A percentile compares a stretch with the other conserved stretches of the same genome.
These are phyloP conservation scores for Fraxinus latifolia DNA, from an alignment of 305 asterid species.

Conservation along the genomic window DNA sequence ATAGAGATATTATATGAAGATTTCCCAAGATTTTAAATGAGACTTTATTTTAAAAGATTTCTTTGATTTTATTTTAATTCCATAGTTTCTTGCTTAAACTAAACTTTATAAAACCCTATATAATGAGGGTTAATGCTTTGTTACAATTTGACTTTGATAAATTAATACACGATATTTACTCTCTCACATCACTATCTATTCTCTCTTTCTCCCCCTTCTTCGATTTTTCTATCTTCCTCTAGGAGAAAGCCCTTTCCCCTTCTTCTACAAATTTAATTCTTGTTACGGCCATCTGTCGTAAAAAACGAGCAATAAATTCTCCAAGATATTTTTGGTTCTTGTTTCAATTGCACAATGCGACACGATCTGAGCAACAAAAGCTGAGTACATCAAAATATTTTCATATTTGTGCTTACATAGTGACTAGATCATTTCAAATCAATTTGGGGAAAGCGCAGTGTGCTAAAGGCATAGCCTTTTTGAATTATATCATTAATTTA, in stretches of 20 bases:
- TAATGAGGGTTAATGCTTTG: neutral
- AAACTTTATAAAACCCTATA: neutral
- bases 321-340: neutral
- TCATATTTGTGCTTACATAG: neutral
- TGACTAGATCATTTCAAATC: neutral
- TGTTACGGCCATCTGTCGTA: neutral
- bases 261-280: neutral
- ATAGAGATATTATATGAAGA: neutral
- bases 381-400: neutral
- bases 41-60: neutral
- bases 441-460: neutral
- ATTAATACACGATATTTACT: neutral
- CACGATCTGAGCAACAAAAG: neutral
- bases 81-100: neutral
- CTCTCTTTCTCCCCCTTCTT: neutral
- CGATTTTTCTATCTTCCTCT: neutral
- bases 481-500: neutral
- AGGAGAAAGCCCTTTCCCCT: neutral
- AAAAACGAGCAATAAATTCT: neutral
- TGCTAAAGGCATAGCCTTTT: neutral
- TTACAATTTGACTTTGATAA: neutral
- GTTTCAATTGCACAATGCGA: neutral
- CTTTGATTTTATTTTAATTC: neutral
- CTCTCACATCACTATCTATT: neutral
- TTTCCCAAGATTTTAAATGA: neutral